A percentile compares a stretch with the other conserved stretches of the same genome.
These are phyloP conservation scores for Teunomyces gatunensis DNA, from an alignment of 805 yeast genomes.

Conservation along the genomic window DNA sequence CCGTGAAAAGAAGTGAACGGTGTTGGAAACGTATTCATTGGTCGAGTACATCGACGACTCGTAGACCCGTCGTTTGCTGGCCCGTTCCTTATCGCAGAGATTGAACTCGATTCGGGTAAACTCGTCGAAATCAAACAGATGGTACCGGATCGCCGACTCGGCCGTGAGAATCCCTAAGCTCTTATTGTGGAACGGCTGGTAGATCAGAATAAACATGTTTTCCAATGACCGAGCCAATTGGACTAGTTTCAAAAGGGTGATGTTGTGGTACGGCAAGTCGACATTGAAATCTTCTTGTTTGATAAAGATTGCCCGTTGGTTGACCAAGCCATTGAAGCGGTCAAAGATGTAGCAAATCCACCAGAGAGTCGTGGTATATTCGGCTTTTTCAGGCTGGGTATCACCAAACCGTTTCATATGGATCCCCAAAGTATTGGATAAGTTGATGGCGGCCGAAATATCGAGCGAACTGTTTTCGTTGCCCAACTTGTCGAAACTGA, in stretches of 20 bases:
- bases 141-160: slow-evolving; percentile 11
- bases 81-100: slow-evolving; percentile 19
- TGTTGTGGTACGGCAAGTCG: slow-evolving; percentile 27
- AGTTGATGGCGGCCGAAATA: slow-evolving; percentile 25
- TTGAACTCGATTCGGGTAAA: slow-evolving; percentile 26
- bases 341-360: slow-evolving; percentile 35
- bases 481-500: slow-evolving; percentile 24
- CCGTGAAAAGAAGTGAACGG: slow-evolving; percentile 25
- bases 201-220: slow-evolving; percentile 21
- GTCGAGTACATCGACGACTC: slow-evolving; percentile 3
- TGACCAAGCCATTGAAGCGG: slow-evolving; percentile 28
- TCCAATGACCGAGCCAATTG: slow-evolving; percentile 27
- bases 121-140: slow-evolving; percentile 23
- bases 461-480: slow-evolving; percentile 31
- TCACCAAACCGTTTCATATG: slow-evolving; percentile 21
- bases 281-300: slow-evolving; percentile 32
- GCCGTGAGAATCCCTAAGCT: slow-evolving; percentile 10
- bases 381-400: slow-evolving; percentile 8
- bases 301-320: slow-evolving; percentile 26
- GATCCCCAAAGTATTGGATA: slow-evolving; percentile 23
- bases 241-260: slow-evolving; percentile 22
- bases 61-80: slow-evolving; percentile 1
- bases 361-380: slow-evolving; percentile 28
- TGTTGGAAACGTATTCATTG: slow-evolving; percentile 15
- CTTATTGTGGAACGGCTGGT: slow-evolving; percentile 20